Base-by-base conservation (phyloP, 176 grass and related monocot species). In the Zoysia pacifica region DNA sequence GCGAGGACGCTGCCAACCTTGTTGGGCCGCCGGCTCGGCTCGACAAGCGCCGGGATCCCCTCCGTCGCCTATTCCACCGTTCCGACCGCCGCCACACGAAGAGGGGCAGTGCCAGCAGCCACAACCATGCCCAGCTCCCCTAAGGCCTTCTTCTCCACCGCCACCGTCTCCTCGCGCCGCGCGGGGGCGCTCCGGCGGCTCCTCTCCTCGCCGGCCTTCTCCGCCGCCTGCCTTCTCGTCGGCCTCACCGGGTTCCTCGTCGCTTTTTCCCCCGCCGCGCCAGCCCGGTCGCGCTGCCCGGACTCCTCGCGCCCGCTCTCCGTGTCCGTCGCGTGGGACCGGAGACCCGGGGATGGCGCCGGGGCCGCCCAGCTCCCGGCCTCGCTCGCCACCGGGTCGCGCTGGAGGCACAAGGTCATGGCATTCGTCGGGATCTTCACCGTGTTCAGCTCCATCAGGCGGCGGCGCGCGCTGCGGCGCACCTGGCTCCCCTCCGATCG, bases 361-460 rank as follows among this genome's bases (percentile, higher is more conserved):
- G 81, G 72, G 1, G 52, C 48, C 9, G 69, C 72, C 9, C 13
- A 70, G 7, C 81, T 87, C 60, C 89, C 89, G 16, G 77, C 77
- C 72, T 67, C 35, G 0, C 76, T 60, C 12, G 84, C 80, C 40
- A 69, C 79, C 5, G 90, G 92, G 76, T 82, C 68, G 44, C 74
- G 75, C 51, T 88, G 87, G 7, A 76, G 97, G 58, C 93, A 93
- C 61, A 99, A 93, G 86, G 97, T 89, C 14, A 99, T 99, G 93
- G 93, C 83, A 15, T 99, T 99, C 85, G 96, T 99, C 47, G 96
- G 96, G 76, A 99, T 99, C 88, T 94, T 95, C 82, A 95, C 96
- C 64, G 93, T 90, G 20, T 99, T 99, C 75, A 68, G 67, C 81
- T 99, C 90, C 62, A 80, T 79, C 7, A 86, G 92, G 4, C 82